Conservation (phyloP, 2,329 filamentous ascomycete species). For the Ophiostoma pallidulum region DNA sequence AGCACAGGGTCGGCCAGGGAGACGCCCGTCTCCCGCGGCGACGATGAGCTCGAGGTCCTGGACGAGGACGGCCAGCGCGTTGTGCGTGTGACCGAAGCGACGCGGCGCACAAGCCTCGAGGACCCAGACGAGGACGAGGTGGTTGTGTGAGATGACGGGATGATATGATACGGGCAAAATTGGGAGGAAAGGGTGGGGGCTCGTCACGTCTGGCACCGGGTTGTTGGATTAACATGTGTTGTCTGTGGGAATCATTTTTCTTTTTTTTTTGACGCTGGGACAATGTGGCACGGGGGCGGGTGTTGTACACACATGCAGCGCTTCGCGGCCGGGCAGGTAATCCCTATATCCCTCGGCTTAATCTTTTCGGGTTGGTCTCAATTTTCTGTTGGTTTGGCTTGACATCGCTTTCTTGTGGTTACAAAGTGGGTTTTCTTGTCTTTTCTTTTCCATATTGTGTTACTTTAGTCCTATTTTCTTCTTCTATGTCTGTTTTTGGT, state of each 20-base stretch:
- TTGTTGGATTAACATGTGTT: too few species aligned
- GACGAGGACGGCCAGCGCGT: conserved; percentile 35
- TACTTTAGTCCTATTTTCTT: neutral
- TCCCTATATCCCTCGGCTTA: too few species aligned
- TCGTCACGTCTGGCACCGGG: too few species aligned
- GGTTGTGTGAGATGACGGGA: conserved; percentile 22
- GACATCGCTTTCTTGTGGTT: too few species aligned
- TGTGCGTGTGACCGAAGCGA: conserved; percentile 41
- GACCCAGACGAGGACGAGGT: conserved; percentile 47
- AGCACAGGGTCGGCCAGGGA: conserved; percentile 20
- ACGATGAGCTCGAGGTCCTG: conserved; percentile 22
- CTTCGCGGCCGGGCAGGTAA: too few species aligned
- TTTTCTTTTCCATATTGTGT: neutral
- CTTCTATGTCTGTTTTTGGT: neutral
- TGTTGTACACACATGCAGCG: too few species aligned
- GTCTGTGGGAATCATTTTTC: too few species aligned
- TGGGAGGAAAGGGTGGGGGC: too few species aligned
- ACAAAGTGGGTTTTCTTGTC: too few species aligned
- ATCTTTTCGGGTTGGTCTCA: neutral
- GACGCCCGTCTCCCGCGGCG: neutral
- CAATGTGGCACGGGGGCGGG: too few species aligned
- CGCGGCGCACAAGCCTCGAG: conserved; percentile 48
- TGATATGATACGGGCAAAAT: neutral
- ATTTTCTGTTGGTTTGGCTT: too few species aligned
- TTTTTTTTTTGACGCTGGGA: too few species aligned